phyloP scores from a whole-genome alignment of 2,329 filamentous ascomycete species.

The Ramularia endophylla region DNA sequence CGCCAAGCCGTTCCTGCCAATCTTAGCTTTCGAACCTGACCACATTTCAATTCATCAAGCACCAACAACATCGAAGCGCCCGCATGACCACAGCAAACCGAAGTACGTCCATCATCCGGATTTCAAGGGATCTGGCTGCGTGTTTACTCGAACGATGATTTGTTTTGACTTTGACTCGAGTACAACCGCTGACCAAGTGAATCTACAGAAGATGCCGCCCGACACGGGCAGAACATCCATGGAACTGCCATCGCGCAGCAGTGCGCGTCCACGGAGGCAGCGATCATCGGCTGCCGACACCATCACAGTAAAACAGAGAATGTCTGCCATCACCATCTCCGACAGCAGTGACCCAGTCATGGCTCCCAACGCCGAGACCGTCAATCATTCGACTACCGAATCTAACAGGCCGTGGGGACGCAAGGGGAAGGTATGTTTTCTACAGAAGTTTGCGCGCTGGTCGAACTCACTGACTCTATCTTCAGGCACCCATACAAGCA shows the following conservation, averaged over 20 bases:
- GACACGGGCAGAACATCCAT: not conserved
- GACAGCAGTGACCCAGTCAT: constrained; percentile 5
- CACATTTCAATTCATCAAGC: not conserved
- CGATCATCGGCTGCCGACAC: constrained; percentile 11
- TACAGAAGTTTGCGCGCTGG: too few relatives aligned
- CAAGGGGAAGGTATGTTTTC: constrained; percentile 10
- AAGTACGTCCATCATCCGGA: too few relatives aligned
- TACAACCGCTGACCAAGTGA: too few relatives aligned
- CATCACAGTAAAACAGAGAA: constrained; percentile 14
- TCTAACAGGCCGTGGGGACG: constrained; percentile 9
- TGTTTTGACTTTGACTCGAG: not conserved
- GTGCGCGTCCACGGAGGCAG: constrained; percentile 1
- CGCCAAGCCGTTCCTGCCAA: too few relatives aligned
- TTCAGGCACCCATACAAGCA: not conserved
- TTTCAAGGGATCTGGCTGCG: too few relatives aligned
- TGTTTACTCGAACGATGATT: not conserved
- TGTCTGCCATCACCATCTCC: constrained; percentile 7
- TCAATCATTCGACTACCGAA: not conserved
- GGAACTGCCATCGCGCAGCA: not conserved
- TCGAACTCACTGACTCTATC: too few relatives aligned
- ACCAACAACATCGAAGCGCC: not conserved
- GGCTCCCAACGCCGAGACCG: not conserved
- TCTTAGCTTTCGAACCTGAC: too few relatives aligned
- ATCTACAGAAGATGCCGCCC: too few relatives aligned
- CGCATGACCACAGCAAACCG: not conserved